Percentiles rank a stretch among this genome's conserved stretches.
Evolutionary conservation across 2,329 filamentous ascomycete species (phyloP).

Genomic region (Plectosphaerella cucumerina): DNA sequence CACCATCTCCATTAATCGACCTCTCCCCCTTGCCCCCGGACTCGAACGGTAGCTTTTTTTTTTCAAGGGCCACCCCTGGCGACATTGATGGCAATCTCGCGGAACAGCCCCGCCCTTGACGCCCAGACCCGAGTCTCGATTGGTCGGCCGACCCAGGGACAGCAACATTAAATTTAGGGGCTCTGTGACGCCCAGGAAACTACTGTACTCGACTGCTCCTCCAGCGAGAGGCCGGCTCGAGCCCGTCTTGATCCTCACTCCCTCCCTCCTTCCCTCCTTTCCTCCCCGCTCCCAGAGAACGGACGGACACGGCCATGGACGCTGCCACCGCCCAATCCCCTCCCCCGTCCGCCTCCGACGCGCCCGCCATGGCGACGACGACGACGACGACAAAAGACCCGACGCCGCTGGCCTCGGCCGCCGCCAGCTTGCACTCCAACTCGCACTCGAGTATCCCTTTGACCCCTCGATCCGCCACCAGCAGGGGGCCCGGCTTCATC

Average conservation of each 20-base stretch:
- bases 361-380: not conserved
- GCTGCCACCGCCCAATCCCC: not conserved
- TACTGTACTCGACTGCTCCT: not conserved
- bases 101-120: not conserved
- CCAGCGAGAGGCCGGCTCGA: not conserved
- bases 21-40: too few relatives aligned
- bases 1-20: too few relatives aligned
- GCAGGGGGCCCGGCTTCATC: slow-evolving; percentile 38
- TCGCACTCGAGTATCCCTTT: slow-evolving; percentile 10
- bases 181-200: not conserved
- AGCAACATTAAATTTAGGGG: not conserved
- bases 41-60: too few relatives aligned
- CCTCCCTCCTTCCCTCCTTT: too few relatives aligned
- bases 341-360: too few relatives aligned
- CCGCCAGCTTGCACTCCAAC: slow-evolving; percentile 9
- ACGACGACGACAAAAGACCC: not conserved
- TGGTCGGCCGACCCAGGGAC: not conserved
- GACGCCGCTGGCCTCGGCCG: slow-evolving; percentile 8
- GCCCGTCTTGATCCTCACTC: not conserved
- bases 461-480: slow-evolving; percentile 16
- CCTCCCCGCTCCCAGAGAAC: too few relatives aligned
- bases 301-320: too few relatives aligned
- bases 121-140: not conserved
- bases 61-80: too few relatives aligned
- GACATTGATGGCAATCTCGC: too few relatives aligned